Percentiles rank a stretch among this genome's conserved stretches.
Evolutionary conservation across 352 stramenopile genomes (phyloP).

Genomic region (Pythium oligandrum): DNA sequence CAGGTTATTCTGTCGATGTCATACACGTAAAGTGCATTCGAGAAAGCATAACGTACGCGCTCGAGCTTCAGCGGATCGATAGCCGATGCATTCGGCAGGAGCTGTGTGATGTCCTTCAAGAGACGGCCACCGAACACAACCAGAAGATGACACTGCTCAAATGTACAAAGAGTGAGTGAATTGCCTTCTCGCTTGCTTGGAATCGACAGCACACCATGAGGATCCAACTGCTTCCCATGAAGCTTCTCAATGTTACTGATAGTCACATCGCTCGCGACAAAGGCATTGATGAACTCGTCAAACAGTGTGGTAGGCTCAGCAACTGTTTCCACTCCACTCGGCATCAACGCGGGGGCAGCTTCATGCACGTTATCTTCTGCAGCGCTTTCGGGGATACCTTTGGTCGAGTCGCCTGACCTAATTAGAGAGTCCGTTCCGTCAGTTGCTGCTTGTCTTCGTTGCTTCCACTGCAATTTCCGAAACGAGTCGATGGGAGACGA

Average conservation of each 20-base stretch:
- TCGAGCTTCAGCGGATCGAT: constrained; percentile 45
- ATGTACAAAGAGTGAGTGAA: constrained; percentile 47
- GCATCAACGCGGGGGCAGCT: too few relatives aligned
- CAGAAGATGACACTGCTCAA: constrained; percentile 2
- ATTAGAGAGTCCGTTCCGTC: constrained; percentile 1
- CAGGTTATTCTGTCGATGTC: constrained; percentile 29
- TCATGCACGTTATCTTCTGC: too few relatives aligned
- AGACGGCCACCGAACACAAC: constrained; percentile 56
- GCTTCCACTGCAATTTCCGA: constrained; percentile 39
- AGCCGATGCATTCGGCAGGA: constrained; percentile 20
- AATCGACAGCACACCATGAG: constrained; percentile 33
- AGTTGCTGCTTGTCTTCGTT: constrained; percentile 23
- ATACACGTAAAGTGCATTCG: constrained; percentile 54
- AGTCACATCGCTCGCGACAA: constrained; percentile 12
- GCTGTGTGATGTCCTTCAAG: constrained; percentile 38
- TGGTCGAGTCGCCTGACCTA: background rate
- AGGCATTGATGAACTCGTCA: constrained; percentile 10
- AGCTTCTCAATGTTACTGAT: constrained; percentile 8
- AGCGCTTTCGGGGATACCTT: too few relatives aligned
- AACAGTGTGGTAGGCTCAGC: background rate
- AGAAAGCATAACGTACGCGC: constrained; percentile 52
- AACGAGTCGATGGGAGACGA: constrained; percentile 25
- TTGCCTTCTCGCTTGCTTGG: constrained; percentile 54
- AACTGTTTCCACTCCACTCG: too few relatives aligned
- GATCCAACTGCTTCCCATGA: constrained; percentile 24